Conservation (phyloP, 2,329 filamentous ascomycete genomes). For the Aspergillus piperis region DNA sequence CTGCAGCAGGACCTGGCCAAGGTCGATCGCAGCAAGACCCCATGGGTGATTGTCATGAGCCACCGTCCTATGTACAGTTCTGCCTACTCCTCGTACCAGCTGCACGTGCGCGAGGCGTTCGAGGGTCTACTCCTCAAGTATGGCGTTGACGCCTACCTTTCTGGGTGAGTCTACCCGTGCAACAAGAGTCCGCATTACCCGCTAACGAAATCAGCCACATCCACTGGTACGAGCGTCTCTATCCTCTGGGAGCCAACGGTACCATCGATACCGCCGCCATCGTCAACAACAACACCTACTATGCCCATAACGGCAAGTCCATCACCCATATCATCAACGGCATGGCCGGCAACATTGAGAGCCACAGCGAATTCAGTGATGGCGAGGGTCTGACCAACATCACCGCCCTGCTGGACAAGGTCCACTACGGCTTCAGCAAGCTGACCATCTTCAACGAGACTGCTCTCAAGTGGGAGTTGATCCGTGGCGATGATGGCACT, state of each 20-base stretch:
- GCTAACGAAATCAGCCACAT: constrained; percentile 39
- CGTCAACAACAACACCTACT: constrained; percentile 53
- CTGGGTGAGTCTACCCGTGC: constrained; percentile 30
- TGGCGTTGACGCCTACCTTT: constrained; percentile 51
- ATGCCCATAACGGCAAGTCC: constrained; percentile 50
- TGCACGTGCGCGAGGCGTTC: constrained; percentile 48
- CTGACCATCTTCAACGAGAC: constrained; percentile 46
- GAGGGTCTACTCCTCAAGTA: constrained; percentile 48
- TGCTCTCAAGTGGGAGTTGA: constrained; percentile 49
- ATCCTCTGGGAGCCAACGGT: constrained; percentile 40
- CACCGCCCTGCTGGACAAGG: constrained; percentile 49
- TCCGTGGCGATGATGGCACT: constrained; percentile 44
- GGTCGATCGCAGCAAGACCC: constrained; percentile 51
- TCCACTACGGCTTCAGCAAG: constrained; percentile 54
- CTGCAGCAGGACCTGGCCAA: constrained; percentile 47
- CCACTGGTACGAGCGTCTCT: constrained; percentile 52
- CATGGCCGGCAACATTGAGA: constrained; percentile 57
- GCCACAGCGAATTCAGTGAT: constrained; percentile 45
- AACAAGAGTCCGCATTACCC: neutral
- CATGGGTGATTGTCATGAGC: constrained; percentile 54
- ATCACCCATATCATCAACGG: constrained; percentile 56
- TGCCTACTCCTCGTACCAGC: constrained; percentile 48
- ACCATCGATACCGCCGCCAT: constrained; percentile 47
- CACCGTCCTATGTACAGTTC: constrained; percentile 55
- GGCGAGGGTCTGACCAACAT: constrained; percentile 42